Percentiles rank a stretch among this genome's conserved stretches.
phyloP scores from a whole-genome alignment of 768 basidiomycete genomes.

The Tubosaeta sp. region DNA sequence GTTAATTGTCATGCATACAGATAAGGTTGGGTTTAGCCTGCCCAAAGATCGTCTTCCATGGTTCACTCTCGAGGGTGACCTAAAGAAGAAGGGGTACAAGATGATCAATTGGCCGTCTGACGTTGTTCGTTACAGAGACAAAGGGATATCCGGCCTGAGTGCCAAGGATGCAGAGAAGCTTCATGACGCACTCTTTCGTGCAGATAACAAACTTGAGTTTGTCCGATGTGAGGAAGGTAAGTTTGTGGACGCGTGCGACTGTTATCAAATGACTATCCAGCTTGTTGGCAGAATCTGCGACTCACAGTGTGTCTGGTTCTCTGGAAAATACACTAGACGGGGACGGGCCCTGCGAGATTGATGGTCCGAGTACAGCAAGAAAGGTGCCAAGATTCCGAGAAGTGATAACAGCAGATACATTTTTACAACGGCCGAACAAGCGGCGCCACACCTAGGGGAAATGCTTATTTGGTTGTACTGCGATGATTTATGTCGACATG shows the following conservation, averaged over 20 bases:
- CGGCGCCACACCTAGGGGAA: too few relatives aligned
- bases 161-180: background rate
- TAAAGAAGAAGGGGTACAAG: background rate
- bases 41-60: conserved; percentile 1
- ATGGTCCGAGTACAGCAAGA: background rate
- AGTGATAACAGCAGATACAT: too few relatives aligned
- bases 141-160: background rate
- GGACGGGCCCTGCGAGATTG: background rate
- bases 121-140: background rate
- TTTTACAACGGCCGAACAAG: too few relatives aligned
- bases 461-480: too few relatives aligned
- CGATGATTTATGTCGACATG: too few relatives aligned
- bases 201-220: background rate
- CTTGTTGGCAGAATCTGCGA: background rate
- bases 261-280: background rate
- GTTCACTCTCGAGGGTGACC: background rate
- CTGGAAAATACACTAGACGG: background rate
- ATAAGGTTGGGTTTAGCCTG: background rate
- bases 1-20: too few relatives aligned
- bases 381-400: too few relatives aligned
- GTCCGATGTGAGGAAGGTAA: background rate
- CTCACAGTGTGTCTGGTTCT: too few relatives aligned
- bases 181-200: background rate
- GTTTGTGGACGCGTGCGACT: background rate
- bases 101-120: background rate